Percentiles rank a stretch among this genome's conserved stretches.
phyloP scores from a whole-genome alignment of 2,329 filamentous ascomycete species.

The Thermothelomyces thermophilus region DNA sequence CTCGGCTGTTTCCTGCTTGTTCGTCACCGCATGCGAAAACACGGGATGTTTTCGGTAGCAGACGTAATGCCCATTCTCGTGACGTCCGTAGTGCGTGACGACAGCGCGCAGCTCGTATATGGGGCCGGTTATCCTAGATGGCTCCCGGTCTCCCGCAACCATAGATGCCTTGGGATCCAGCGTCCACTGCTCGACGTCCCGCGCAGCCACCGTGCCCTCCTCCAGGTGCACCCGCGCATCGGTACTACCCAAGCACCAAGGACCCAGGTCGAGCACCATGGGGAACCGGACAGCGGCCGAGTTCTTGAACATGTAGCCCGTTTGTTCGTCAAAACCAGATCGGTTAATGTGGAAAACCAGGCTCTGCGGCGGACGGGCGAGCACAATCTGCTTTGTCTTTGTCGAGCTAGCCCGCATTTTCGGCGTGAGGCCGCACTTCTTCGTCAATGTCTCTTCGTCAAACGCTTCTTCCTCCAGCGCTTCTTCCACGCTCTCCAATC shows the following conservation, averaged over 20 bases:
- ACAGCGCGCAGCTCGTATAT: constrained; percentile 77
- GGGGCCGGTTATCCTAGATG: constrained; percentile 48
- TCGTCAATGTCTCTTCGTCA: constrained; percentile 57
- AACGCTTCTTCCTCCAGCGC: constrained; percentile 77
- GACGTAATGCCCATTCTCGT: constrained; percentile 94
- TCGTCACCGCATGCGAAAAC: background rate
- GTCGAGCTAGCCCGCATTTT: constrained; percentile 67
- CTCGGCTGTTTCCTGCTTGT: constrained; percentile 18
- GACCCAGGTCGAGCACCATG: constrained; percentile 62
- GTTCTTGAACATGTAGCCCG: constrained; percentile 77
- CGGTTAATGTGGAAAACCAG: constrained; percentile 85
- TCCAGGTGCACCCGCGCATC: constrained; percentile 21
- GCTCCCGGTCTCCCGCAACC: constrained; percentile 51
- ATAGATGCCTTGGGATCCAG: constrained; percentile 65
- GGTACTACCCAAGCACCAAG: constrained; percentile 74
- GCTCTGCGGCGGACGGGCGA: constrained; percentile 74
- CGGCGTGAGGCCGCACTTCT: constrained; percentile 59
- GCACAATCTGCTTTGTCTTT: constrained; percentile 83
- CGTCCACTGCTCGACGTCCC: constrained; percentile 59
- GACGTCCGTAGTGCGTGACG: constrained; percentile 80
- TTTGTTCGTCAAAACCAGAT: constrained; percentile 81
- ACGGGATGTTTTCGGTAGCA: constrained; percentile 68
- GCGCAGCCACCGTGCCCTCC: constrained; percentile 19
- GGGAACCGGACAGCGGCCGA: constrained; percentile 73
- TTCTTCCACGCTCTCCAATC: constrained; percentile 59